Evolutionary conservation across 2,329 filamentous ascomycete genomes (phyloP), one percentile per base, ranked within the genome.

Genomic region (Paecilomyces niveus): DNA sequence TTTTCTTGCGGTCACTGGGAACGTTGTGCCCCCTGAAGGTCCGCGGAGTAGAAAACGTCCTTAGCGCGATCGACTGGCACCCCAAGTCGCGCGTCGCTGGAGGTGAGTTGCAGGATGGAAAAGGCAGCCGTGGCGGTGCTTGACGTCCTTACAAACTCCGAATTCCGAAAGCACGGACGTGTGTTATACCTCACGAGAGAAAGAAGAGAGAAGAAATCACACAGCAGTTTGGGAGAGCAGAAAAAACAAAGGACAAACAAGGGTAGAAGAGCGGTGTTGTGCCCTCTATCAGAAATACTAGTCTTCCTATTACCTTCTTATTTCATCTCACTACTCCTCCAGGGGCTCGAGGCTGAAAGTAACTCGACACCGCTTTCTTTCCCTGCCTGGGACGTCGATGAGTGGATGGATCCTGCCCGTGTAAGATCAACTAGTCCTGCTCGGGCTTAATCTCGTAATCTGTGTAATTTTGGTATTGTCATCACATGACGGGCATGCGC

Each of bases 1-100:
- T 18, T 45, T n/a, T 45, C 7, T 6, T n/a, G 26, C n/a, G 8
- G n/a, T 21, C 18, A n/a, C 39, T 21, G 39, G 18, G 39, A 45
- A 18, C 61, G 64, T 55, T 54, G 61, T 58, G 60, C 58, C 62
- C 61, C 61, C 61, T 59, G 57, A 55, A 57, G 51, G 54, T 18
- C 10, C 39, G 39, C 39, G 7, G 11, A 45, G 24, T 57, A 54
- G 55, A 55, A 56, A 56, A 60, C 45, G 53, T 53, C 55, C 51
- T 53, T 53, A 58, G 32, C 49, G 54, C 26, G 54, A 26, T 32
- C 39, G 39, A 45, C 39, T 18, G 39, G n/a, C 39, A 45, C 39
- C 39, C 18, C 15, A n/a, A 21, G 39, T 45, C 39, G 39, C 39
- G 39, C n/a, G n/a, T 45, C 15, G 39, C 39, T 45, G 39, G 39